Conservation (phyloP, 2,329 filamentous ascomycete genomes). For the Colletotrichum sp. region DNA sequence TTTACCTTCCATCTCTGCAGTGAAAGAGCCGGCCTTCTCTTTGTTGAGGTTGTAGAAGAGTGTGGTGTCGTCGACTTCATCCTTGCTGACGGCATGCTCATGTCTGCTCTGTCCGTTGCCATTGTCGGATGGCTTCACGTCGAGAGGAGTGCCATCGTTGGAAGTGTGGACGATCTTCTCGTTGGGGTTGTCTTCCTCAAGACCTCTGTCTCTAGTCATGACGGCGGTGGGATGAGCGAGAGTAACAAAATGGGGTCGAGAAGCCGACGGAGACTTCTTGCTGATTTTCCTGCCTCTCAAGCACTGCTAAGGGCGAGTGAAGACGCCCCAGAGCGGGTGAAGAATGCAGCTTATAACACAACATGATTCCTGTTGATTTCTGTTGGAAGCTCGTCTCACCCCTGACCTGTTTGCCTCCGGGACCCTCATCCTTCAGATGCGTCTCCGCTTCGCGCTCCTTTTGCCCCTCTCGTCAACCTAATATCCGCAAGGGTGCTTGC, state of each 20-base stretch:
- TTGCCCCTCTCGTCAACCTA: background rate
- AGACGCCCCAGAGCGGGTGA: background rate
- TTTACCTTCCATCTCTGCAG: background rate
- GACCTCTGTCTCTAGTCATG: background rate
- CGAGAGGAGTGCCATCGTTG: background rate
- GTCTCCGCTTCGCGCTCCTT: background rate
- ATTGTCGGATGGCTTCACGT: background rate
- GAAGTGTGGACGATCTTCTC: background rate
- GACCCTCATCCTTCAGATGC: background rate
- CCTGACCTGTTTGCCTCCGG: background rate
- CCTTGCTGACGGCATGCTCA: constrained; percentile 9
- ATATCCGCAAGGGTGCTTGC: background rate
- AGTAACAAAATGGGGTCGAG: background rate
- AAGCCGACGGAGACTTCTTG: background rate
- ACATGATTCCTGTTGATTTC: background rate
- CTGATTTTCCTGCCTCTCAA: background rate
- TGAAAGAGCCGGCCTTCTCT: constrained; percentile 13
- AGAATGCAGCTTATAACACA: background rate
- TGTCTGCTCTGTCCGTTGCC: background rate
- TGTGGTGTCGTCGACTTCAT: constrained; percentile 26
- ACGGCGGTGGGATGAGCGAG: background rate
- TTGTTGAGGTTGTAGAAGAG: constrained; percentile 28
- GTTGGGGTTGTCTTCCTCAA: background rate
- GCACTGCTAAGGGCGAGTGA: background rate
- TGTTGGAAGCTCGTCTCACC: background rate